These are phyloP conservation scores for Knoxdaviesia capensis DNA, from an alignment of 2,329 filamentous ascomycete genomes.

Conservation along the genomic window DNA sequence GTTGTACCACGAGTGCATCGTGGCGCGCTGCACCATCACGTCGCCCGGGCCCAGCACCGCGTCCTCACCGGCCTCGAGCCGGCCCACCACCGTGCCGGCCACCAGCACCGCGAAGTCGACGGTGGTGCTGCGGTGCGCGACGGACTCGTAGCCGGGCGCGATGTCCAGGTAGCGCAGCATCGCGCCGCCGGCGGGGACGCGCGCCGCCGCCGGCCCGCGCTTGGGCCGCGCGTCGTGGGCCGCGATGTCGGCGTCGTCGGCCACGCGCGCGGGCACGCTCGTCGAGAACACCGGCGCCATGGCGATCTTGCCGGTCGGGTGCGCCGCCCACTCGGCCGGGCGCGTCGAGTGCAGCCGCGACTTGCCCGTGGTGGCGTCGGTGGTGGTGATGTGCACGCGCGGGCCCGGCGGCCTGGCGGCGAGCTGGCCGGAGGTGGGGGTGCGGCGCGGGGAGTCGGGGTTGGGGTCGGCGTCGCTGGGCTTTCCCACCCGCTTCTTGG, in stretches of 20 bases:
- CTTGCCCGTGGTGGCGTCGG: conserved; percentile 3
- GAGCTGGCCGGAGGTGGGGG: conserved; percentile 3
- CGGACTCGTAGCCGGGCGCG: conserved; percentile 15
- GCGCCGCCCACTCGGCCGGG: conserved; percentile 6
- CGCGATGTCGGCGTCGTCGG: conserved; percentile 17
- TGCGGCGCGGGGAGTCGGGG: conserved; percentile 1
- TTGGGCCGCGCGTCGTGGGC: conserved; percentile 14
- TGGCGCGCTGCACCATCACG: conserved; percentile 32
- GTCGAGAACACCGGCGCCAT: conserved; percentile 23
- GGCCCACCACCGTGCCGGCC: conserved; percentile 29
- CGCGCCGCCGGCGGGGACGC: conserved; percentile 15
- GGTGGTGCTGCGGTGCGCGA: conserved; percentile 31
- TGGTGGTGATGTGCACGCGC: conserved; percentile 4
- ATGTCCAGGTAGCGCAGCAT: conserved; percentile 28
- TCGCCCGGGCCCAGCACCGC: conserved; percentile 26
- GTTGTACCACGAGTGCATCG: conserved; percentile 34
- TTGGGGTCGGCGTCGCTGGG: not conserved
- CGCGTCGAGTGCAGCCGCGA: conserved; percentile 6
- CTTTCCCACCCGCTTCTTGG: too few species aligned
- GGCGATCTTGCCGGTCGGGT: conserved; percentile 14
- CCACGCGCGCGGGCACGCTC: conserved; percentile 18
- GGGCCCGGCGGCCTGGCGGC: conserved; percentile 3
- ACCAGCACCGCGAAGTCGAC: conserved; percentile 34
- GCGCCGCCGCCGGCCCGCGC: conserved; percentile 8
- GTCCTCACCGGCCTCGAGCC: conserved; percentile 28